A percentile compares a stretch with the other conserved stretches of the same genome.
phyloP scores from a whole-genome alignment of 1,284 basidiomycete genomes.

The Gymnopus androsaceus region DNA sequence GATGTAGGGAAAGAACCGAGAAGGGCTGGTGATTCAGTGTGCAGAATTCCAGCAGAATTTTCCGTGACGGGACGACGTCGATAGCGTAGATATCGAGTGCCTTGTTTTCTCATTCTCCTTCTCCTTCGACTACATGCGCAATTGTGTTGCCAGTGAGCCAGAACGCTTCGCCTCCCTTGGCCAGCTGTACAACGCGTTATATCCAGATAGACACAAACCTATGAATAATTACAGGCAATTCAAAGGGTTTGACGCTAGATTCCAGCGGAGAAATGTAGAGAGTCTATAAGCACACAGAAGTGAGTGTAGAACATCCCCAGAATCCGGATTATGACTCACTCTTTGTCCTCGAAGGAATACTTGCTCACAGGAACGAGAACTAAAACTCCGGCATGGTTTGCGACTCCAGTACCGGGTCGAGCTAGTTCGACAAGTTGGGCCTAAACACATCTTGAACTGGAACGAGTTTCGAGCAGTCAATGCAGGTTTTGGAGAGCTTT shows the following conservation, averaged over 20 bases:
- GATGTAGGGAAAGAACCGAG: slow-evolving; percentile 67
- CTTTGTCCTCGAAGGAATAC: slow-evolving; percentile 69
- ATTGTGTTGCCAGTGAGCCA: slow-evolving; percentile 74
- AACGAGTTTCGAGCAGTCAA: slow-evolving; percentile 44
- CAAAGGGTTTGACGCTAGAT: slow-evolving; percentile 45
- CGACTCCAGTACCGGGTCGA: slow-evolving; percentile 65
- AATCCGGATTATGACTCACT: slow-evolving; percentile 41
- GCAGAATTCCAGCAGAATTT: neutral
- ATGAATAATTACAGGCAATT: slow-evolving; percentile 44
- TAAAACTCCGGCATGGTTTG: slow-evolving; percentile 67
- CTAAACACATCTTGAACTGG: slow-evolving; percentile 53
- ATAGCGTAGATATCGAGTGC: slow-evolving; percentile 54
- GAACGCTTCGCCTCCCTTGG: slow-evolving; percentile 70
- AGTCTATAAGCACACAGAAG: slow-evolving; percentile 52
- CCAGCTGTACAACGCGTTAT: slow-evolving; percentile 37
- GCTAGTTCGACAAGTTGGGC: slow-evolving; percentile 72
- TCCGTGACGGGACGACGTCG: slow-evolving; percentile 33
- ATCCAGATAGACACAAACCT: neutral
- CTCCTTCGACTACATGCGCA: slow-evolving; percentile 62
- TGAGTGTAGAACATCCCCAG: neutral
- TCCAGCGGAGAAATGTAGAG: slow-evolving; percentile 65
- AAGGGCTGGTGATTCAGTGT: slow-evolving; percentile 22
- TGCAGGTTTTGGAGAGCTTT: slow-evolving; percentile 27
- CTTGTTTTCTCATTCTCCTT: no score
- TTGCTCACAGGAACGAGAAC: slow-evolving; percentile 69